A percentile compares a stretch with the other conserved stretches of the same genome.
phyloP scores from a whole-genome alignment of 2,329 filamentous ascomycete species.

The Purpureocillium lavendulum region DNA sequence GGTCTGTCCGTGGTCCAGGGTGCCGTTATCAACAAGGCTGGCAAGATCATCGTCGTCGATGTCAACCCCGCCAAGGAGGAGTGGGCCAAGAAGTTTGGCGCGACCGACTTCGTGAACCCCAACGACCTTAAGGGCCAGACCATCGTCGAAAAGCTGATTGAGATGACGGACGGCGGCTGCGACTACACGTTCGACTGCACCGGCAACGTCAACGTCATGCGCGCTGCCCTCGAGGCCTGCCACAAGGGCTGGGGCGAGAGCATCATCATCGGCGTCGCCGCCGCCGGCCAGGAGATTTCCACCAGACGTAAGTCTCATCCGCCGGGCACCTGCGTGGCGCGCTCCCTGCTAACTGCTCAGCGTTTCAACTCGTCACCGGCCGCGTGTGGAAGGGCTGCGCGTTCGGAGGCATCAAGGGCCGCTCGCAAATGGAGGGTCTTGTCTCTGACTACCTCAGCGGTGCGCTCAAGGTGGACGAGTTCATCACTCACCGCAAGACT shows the following conservation, averaged over 20 bases:
- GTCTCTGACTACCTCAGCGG: slow-evolving; percentile 85
- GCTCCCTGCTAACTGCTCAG: slow-evolving; percentile 33
- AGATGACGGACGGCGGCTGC: slow-evolving; percentile 96
- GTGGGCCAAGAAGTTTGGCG: slow-evolving; percentile 91
- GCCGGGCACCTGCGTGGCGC: not conserved
- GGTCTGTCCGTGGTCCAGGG: slow-evolving; percentile 94
- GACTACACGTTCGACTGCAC: slow-evolving; percentile 99
- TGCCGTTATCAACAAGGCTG: slow-evolving; percentile 73
- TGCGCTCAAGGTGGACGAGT: slow-evolving; percentile 95
- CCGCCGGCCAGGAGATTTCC: slow-evolving; percentile 89
- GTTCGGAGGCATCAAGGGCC: slow-evolving; percentile 97
- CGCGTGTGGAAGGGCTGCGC: slow-evolving; percentile 97
- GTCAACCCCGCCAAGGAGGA: slow-evolving; percentile 86
- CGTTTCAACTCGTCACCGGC: slow-evolving; percentile 97
- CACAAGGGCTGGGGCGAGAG: slow-evolving; percentile 99
- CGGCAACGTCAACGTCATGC: slow-evolving; percentile 93
- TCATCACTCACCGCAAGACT: slow-evolving; percentile 91
- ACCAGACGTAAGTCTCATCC: slow-evolving; percentile 69
- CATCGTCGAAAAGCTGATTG: slow-evolving; percentile 85
- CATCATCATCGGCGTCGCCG: slow-evolving; percentile 95
- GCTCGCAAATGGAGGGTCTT: slow-evolving; percentile 79
- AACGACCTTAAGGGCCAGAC: slow-evolving; percentile 68
- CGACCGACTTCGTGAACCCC: slow-evolving; percentile 95
- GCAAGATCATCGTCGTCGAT: slow-evolving; percentile 64
- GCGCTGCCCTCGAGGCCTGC: slow-evolving; percentile 90